A percentile compares a stretch with the other conserved stretches of the same genome.
These are phyloP conservation scores for Tuber indicum DNA, from an alignment of 495 filamentous ascomycete species.

Conservation along the genomic window DNA sequence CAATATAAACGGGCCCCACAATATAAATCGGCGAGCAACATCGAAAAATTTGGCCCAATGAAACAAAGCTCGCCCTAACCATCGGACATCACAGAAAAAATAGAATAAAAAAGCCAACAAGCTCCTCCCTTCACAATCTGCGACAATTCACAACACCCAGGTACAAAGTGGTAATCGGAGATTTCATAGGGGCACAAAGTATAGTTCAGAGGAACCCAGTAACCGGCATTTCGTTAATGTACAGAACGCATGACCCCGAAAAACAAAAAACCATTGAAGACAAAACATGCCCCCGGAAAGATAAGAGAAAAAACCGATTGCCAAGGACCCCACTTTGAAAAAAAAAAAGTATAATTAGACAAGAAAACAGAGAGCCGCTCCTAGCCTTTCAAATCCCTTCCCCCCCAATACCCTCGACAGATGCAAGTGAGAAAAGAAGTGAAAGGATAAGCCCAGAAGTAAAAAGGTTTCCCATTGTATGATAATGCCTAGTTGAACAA, in stretches of 20 bases:
- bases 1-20: neutral
- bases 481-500: constrained; percentile 45
- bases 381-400: constrained; percentile 32
- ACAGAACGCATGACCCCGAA: constrained; percentile 49
- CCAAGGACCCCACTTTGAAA: constrained; percentile 37
- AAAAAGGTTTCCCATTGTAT: constrained; percentile 33
- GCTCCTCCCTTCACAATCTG: neutral
- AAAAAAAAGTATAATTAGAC: constrained; percentile 41
- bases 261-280: constrained; percentile 37
- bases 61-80: neutral
- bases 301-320: constrained; percentile 31
- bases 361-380: constrained; percentile 37
- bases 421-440: constrained; percentile 27
- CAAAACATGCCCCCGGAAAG: constrained; percentile 35
- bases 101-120: neutral
- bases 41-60: neutral
- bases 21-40: neutral
- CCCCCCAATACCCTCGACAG: constrained; percentile 17
- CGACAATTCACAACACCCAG: neutral
- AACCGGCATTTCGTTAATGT: constrained; percentile 48
- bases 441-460: constrained; percentile 36
- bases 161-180: neutral
- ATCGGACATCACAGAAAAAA: neutral
- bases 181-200: neutral
- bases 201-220: constrained; percentile 4